A percentile compares a stretch with the other conserved stretches of the same genome.
phyloP scores from a whole-genome alignment of 805 yeast genomes.

The Wickerhamiella slavikovae region DNA sequence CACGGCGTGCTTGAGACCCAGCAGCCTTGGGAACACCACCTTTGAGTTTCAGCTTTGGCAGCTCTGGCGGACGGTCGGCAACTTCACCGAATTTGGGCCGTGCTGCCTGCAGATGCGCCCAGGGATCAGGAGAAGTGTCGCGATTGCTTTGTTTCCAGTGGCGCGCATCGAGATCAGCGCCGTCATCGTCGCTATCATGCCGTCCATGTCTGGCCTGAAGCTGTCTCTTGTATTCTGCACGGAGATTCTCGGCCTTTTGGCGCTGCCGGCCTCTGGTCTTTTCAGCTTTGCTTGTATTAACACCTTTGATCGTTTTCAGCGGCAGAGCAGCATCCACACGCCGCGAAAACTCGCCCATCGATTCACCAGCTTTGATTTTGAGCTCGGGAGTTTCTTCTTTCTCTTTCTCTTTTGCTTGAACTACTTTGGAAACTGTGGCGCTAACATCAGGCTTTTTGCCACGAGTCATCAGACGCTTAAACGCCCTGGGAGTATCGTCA shows the following conservation, averaged over 20 bases:
- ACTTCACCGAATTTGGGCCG: conserved; percentile 23
- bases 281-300: conserved; percentile 14
- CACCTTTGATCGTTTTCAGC: conserved; percentile 17
- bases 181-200: conserved; percentile 9
- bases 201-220: conserved; percentile 9
- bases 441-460: neutral
- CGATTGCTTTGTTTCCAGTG: conserved; percentile 8
- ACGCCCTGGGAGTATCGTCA: conserved; percentile 19
- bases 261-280: conserved; percentile 13
- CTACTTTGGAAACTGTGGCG: conserved; percentile 4
- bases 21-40: conserved; percentile 22
- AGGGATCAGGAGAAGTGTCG: conserved; percentile 24
- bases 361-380: conserved; percentile 18
- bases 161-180: conserved; percentile 11
- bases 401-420: conserved; percentile 3
- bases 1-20: conserved; percentile 21
- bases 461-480: conserved; percentile 14
- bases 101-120: conserved; percentile 17
- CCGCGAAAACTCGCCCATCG: conserved; percentile 19
- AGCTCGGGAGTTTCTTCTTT: conserved; percentile 5
- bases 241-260: conserved; percentile 11
- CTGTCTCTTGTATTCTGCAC: conserved; percentile 9
- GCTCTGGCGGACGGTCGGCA: conserved; percentile 23
- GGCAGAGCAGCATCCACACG: conserved; percentile 24
- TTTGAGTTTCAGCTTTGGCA: conserved; percentile 14